Base-by-base conservation (phyloP, 2,329 filamentous ascomycete species). In the Fusarium aywerte region DNA sequence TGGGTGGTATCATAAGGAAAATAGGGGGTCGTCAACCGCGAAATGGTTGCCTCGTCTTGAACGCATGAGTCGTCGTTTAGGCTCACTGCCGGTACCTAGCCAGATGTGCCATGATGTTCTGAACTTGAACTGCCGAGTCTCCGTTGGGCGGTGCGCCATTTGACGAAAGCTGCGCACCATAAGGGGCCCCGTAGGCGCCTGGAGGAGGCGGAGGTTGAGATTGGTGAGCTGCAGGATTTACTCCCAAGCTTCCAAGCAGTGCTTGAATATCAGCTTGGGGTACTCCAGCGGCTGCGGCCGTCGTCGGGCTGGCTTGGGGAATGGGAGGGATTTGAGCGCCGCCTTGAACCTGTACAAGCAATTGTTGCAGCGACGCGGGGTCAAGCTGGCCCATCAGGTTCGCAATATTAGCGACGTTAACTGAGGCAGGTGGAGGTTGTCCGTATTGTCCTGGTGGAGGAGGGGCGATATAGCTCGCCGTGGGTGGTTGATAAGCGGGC, bases 71-170 rank as follows among this genome's bases (percentile, higher is more conserved):
- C 21, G 31, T 23, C 31, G 5, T 29, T 23, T 44, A 43, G 27
- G 47, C 47, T 50, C 50, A 87, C 74, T 89, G 85, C 65, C 88
- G 83, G 73, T 87, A 90, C 69, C 85, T 87, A 44, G 89, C 86
- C 60, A 93, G 79, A 71, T 92, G 88, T 15, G 89, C 89, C 86
- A 93, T 90, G 50, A 93, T 92, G 71, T 91, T 90, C 75, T 90
- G 86, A 70, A 93, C 83, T 52, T 88, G 83, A 13, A 88, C 81
- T 10, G 82, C 80, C 13, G 80, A 77, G 54, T 80, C 78, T 13
- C 74, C 73, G 54, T 74, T 67, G 21, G 68, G 62, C 21, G 71
- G 66, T 25, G 69, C 66, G 27, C 76, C 68, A n/a, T 73, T 73
- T 49, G 74, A 62, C 21, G 74, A 67, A 49, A 65, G 72, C 43